Conservation (phyloP, 768 basidiomycete genomes). For the Suillus clintonianus region DNA sequence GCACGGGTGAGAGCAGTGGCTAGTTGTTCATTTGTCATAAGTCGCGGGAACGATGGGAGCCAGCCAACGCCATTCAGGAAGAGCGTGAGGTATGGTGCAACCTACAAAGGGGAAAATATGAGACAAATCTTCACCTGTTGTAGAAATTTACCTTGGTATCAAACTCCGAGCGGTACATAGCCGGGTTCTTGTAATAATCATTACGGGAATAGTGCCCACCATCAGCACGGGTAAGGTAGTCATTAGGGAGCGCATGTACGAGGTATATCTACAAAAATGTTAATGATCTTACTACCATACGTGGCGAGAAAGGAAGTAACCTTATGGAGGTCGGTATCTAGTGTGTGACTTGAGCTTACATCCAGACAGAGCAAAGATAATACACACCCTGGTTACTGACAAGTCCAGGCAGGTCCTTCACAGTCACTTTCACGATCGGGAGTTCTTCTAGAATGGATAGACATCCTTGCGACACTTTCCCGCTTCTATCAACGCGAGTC, state of each 20-base stretch:
- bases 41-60: conserved; percentile 73
- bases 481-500: conserved; percentile 48
- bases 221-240: conserved; percentile 67
- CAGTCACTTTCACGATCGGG: conserved; percentile 59
- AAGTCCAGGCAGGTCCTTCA: conserved; percentile 57
- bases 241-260: conserved; percentile 65
- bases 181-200: conserved; percentile 76
- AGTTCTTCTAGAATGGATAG: conserved; percentile 72
- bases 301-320: conserved; percentile 29
- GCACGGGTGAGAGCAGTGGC: conserved; percentile 49
- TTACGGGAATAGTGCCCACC: conserved; percentile 59
- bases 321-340: conserved; percentile 61
- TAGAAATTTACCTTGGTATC: conserved; percentile 52
- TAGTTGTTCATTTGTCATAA: conserved; percentile 73
- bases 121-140: not conserved
- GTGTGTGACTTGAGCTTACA: not conserved
- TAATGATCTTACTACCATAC: not conserved
- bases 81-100: conserved; percentile 84
- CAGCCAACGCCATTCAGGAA: conserved; percentile 89
- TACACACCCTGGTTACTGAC: conserved; percentile 52
- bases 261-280: conserved; percentile 61
- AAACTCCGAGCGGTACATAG: conserved; percentile 67
- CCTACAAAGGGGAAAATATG: conserved; percentile 38
- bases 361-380: not conserved
- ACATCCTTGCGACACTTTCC: conserved; percentile 81